Evolutionary conservation across 352 stramenopile species (phyloP).

Genomic region (Globisporangium camurandrum): DNA sequence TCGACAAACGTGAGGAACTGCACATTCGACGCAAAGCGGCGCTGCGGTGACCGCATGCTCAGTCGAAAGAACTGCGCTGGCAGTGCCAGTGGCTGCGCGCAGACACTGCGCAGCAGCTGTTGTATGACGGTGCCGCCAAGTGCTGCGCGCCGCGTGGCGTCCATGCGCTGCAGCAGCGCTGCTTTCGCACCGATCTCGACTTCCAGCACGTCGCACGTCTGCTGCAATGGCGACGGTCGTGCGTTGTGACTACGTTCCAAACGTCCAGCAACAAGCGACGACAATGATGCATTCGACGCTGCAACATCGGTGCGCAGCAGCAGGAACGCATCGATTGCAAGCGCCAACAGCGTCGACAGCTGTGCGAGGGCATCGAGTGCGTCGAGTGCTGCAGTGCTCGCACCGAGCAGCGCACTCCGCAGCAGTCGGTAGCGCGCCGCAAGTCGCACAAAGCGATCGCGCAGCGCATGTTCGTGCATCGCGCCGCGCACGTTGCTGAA

Average conservation of each 20-base stretch:
- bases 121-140: slow-evolving; percentile 30
- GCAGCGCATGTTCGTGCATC: slow-evolving; percentile 16
- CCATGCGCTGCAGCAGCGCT: slow-evolving; percentile 13
- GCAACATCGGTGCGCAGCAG: slow-evolving; percentile 13
- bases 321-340: slow-evolving; percentile 26
- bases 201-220: slow-evolving; percentile 15
- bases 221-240: background rate
- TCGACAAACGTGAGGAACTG: slow-evolving; percentile 45
- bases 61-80: slow-evolving; percentile 40
- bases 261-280: background rate
- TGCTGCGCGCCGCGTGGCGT: slow-evolving; percentile 9
- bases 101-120: slow-evolving; percentile 27
- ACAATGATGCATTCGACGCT: slow-evolving; percentile 11
- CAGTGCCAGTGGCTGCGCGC: slow-evolving; percentile 18
- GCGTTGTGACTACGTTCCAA: no score
- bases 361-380: slow-evolving; percentile 17
- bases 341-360: slow-evolving; percentile 21
- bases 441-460: slow-evolving; percentile 17
- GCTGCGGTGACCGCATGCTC: slow-evolving; percentile 11
- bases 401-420: slow-evolving; percentile 24
- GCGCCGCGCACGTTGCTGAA: slow-evolving; percentile 24
- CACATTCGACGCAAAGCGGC: slow-evolving; percentile 23
- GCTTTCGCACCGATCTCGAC: slow-evolving; percentile 2
- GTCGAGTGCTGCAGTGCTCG: slow-evolving; percentile 18
- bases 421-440: slow-evolving; percentile 18